Evolutionary conservation across 495 filamentous ascomycete genomes (phyloP), one percentile per base, ranked within the genome.

Genomic region (Xylaria longipes): DNA sequence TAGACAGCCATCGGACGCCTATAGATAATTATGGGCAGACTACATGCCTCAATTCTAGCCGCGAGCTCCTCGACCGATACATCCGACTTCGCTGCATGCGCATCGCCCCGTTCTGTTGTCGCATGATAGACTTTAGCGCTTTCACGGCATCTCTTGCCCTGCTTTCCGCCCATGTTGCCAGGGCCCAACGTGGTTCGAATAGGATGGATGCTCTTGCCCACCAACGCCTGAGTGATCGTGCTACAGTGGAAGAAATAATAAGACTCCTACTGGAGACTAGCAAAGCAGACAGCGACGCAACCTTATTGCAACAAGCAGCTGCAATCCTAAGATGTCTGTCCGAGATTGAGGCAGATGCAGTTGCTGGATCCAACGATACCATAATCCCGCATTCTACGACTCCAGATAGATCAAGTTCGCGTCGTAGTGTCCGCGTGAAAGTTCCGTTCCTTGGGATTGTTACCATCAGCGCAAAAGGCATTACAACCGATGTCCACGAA

Each of bases 21-120:
- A 11, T 15, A 31, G 41, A 48, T 11, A 17, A 65, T 3, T 3
- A 31, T 17, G 22, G 8, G 20, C 25, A 41, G 25, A 45, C 27
- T 9, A 48, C 43, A 11, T 65, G 62, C 27, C 39, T 65, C 11
- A 65, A 48, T 48, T 65, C 39, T 14, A 45, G 62, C 62, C 62
- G 62, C 12, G 62, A 65, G 27, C 39, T 65, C 29, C 15, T 65
- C 0, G 22, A 25, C 6, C 37, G 62, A 22, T 65, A 46, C 22
- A 65, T 65, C 41, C 20, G 39, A 33, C 62, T 46, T 33, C 37
- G 62, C 17, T 46, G 39, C 41, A 31, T 65, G 20, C 39, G 41
- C 8, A 25, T 48, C 15, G 39, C 41, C 14, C 41, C 62, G 3
- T 65, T 45, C 25, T 65, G 62, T 41, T 65, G 39, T 31, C 62